A percentile compares a stretch with the other conserved stretches of the same genome.
phyloP scores from a whole-genome alignment of 192 early-diverging fungal species.

The Mortierella claussenii region DNA sequence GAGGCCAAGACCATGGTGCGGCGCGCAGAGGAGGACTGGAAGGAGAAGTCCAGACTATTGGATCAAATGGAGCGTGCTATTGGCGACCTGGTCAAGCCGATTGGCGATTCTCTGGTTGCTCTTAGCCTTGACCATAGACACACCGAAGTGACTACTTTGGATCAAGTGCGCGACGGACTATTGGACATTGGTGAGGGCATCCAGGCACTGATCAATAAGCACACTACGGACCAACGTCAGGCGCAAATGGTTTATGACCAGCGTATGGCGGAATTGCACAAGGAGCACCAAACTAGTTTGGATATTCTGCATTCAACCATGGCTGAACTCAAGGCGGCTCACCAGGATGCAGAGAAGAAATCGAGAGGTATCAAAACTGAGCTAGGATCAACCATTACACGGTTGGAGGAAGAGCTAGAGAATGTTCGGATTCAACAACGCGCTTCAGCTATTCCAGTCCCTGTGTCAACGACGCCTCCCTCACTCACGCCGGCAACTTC shows the following conservation, averaged over 20 bases:
- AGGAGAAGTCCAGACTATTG: slow-evolving; percentile 36
- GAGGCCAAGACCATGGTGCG: slow-evolving; percentile 48
- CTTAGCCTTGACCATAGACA: slow-evolving; percentile 3
- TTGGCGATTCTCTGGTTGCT: slow-evolving; percentile 9
- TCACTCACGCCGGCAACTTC: slow-evolving; percentile 1
- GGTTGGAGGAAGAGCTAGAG: slow-evolving; percentile 27
- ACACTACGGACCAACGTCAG: not conserved
- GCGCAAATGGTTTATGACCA: not conserved
- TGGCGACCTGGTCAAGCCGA: slow-evolving; percentile 17
- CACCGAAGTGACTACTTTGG: slow-evolving; percentile 10
- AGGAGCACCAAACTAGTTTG: slow-evolving; percentile 18
- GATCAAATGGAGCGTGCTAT: slow-evolving; percentile 38
- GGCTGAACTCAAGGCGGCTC: slow-evolving; percentile 16
- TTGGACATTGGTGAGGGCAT: slow-evolving; percentile 22
- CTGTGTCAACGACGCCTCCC: slow-evolving; percentile 15
- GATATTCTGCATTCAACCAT: slow-evolving; percentile 32
- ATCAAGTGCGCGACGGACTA: slow-evolving; percentile 12
- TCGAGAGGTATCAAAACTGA: not conserved
- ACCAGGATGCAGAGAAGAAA: slow-evolving; percentile 14
- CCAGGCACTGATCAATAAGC: slow-evolving; percentile 12
- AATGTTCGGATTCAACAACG: slow-evolving; percentile 24
- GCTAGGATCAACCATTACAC: slow-evolving; percentile 5
- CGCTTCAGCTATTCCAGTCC: slow-evolving; percentile 28
- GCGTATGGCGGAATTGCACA: slow-evolving; percentile 1
- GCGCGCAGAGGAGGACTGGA: slow-evolving; percentile 45